These are phyloP conservation scores for Vitis hybrid DNA, from an alignment of 177 flowering plant genomes.

Conservation along the genomic window DNA sequence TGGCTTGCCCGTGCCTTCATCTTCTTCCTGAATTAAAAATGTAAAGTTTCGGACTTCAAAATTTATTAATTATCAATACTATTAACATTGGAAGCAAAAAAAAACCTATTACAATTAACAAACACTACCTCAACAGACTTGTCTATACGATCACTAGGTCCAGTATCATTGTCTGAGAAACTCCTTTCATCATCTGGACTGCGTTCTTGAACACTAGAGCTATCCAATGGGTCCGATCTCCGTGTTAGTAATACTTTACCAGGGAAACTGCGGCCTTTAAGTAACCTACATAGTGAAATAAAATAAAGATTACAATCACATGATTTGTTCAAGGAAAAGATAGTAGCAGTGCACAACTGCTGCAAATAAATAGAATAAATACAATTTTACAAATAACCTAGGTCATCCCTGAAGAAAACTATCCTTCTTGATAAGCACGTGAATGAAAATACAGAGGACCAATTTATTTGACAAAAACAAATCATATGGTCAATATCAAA, in stretches of 20 bases:
- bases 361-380: too few relatives aligned
- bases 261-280: conserved; percentile 93
- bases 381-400: not conserved
- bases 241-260: conserved; percentile 82
- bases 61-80: not conserved
- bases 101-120: not conserved
- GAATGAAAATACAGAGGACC: not conserved
- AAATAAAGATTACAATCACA: not conserved
- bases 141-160: conserved; percentile 42
- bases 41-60: not conserved
- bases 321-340: not conserved
- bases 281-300: conserved; percentile 46
- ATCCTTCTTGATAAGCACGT: not conserved
- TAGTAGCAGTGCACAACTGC: too few relatives aligned
- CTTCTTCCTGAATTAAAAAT: conserved; percentile 46
- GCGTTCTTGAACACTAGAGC: conserved; percentile 24
- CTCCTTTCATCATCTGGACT: conserved; percentile 57
- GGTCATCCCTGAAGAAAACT: not conserved
- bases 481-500: not conserved
- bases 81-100: not conserved
- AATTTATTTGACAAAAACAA: too few relatives aligned
- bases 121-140: conserved; percentile 51
- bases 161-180: conserved; percentile 49
- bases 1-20: conserved; percentile 33
- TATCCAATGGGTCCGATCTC: conserved; percentile 59